Base-by-base conservation (phyloP, 1,284 basidiomycete species). In the Apiotrichum siamense region DNA sequence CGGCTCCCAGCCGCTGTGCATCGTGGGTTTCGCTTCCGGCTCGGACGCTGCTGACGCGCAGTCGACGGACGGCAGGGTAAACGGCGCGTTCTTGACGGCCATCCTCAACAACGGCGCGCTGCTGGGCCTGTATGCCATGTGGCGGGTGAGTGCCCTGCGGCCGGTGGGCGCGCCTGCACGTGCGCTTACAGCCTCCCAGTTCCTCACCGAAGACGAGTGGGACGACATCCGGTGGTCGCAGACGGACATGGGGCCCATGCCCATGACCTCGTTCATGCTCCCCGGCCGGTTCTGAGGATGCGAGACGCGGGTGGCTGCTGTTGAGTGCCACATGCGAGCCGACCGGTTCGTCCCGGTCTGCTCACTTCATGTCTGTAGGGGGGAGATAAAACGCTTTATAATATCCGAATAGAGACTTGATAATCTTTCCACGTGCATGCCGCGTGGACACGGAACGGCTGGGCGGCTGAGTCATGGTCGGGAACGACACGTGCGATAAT, bases 71-170 rank as follows among this genome's bases (percentile, higher is more conserved):
- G 69, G 75, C 33, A 85, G 83, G 64, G 71, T 91, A 29, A 89
- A 91, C 69, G 86, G 85, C 11, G 83, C 85, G 2, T 90, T 92
- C 68, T 69, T 92, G 12, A 84, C 86, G 1, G 89, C 88, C 0
- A 43, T 72, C n/a, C 47, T 67, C 9, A 63, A 75, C 66, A 86
- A 86, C 0, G 82, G 80, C 0, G 73, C 85, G 0, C 80, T 91
- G 0, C 79, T 77, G n/a, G 76, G 81, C 13, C 59, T 92, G 18
- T 89, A 83, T 69, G 66, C 85, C 17, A 88, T 81, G 23, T 92
- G 89, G 89, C 79, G 78, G 83, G 86, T 88, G 54, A 59, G 83
- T 75, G 7, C 15, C 13, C 17, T 17, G 24, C 11, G 4, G 20
- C 15, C 24, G 13, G 4, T 9, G 29, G 15, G 10, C 15, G 29